Percentiles rank a stretch among this genome's conserved stretches.
These are phyloP conservation scores for Tulasnella sp. DNA, from an alignment of 768 basidiomycete species.

Conservation along the genomic window DNA sequence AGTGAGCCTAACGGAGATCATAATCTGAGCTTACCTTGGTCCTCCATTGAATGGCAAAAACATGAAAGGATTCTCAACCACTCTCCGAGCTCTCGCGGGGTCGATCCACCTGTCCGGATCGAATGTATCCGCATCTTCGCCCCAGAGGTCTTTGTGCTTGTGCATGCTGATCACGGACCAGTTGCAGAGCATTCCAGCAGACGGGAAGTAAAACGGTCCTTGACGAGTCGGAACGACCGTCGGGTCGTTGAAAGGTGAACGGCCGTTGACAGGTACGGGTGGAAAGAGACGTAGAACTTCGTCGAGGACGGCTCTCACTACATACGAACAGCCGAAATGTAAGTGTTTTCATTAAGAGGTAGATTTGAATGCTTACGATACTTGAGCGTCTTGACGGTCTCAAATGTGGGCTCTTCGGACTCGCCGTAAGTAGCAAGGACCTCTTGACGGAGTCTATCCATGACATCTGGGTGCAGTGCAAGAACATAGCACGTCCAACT, in stretches of 20 bases:
- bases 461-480: slow-evolving; percentile 27
- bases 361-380: slow-evolving; percentile 22
- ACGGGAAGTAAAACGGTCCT: slow-evolving; percentile 25
- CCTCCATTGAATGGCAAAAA: slow-evolving; percentile 30
- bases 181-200: background rate
- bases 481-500: slow-evolving; percentile 27
- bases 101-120: slow-evolving; percentile 39
- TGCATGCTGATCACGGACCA: slow-evolving; percentile 33
- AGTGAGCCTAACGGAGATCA: no score
- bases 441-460: slow-evolving; percentile 30
- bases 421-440: slow-evolving; percentile 30
- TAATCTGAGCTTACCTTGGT: background rate
- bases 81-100: background rate
- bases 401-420: slow-evolving; percentile 2
- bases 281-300: slow-evolving; percentile 41
- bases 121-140: slow-evolving; percentile 39
- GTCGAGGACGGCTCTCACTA: slow-evolving; percentile 39
- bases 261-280: slow-evolving; percentile 33
- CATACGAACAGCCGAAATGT: background rate
- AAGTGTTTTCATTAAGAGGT: background rate
- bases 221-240: slow-evolving; percentile 8
- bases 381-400: slow-evolving; percentile 16
- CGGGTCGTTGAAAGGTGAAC: slow-evolving; percentile 30
- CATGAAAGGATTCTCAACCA: slow-evolving; percentile 16
- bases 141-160: slow-evolving; percentile 37